These are phyloP conservation scores for Gossypium turneri DNA, from an alignment of 345 rosid species.

Conservation along the genomic window DNA sequence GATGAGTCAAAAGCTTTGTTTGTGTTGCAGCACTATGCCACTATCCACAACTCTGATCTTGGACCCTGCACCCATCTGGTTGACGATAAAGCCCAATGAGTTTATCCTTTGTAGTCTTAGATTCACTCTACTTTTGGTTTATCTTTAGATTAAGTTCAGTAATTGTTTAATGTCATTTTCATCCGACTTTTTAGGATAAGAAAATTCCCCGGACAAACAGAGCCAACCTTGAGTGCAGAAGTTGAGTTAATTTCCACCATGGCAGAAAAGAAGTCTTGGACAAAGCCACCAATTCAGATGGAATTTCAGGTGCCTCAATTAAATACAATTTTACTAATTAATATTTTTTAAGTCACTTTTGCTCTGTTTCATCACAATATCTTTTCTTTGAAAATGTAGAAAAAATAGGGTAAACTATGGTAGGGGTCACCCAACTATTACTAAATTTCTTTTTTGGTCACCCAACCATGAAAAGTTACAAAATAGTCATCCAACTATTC, in stretches of 20 bases:
- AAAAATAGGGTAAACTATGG: no score
- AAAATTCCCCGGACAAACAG: constrained; percentile 98
- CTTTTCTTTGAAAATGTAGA: neutral
- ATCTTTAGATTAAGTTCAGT: neutral
- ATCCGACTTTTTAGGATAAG: constrained; percentile 56
- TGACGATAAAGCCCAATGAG: neutral
- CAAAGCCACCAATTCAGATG: constrained; percentile 98
- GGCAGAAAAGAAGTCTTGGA: constrained; percentile 92
- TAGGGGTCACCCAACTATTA: no score
- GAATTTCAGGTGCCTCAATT: constrained; percentile 77
- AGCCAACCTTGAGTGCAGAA: constrained; percentile 95
- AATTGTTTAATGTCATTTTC: neutral
- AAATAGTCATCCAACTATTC: no score
- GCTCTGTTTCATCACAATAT: neutral
- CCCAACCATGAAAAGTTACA: no score
- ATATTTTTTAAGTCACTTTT: neutral
- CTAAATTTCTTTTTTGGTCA: no score
- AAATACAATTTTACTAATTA: constrained; percentile 11
- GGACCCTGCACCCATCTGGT: neutral
- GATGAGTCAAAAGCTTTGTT: neutral
- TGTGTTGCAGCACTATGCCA: neutral
- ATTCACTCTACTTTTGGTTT: neutral
- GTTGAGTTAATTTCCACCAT: constrained; percentile 94
- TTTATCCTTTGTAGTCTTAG: neutral
- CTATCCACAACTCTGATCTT: no score